Evolutionary conservation across 2,329 filamentous ascomycete genomes (phyloP).

Genomic region (Lachnellula suecica): DNA sequence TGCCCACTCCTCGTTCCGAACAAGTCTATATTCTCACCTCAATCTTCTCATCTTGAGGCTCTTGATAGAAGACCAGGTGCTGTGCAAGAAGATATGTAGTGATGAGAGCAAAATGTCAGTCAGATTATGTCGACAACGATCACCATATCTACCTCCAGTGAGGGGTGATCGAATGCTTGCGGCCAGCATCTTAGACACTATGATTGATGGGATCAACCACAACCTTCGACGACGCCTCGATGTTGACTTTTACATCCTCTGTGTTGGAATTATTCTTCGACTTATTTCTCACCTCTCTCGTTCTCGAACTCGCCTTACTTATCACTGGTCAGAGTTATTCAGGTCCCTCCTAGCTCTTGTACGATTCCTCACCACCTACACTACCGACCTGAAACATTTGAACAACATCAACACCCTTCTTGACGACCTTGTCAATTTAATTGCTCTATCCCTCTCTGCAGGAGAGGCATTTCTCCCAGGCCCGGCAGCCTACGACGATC

Average conservation of each 20-base stretch:
- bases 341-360: conserved; percentile 83
- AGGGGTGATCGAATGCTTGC: conserved; percentile 72
- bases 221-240: conserved; percentile 86
- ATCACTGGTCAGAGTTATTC: conserved; percentile 97
- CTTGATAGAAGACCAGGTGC: conserved; percentile 77
- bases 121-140: conserved; percentile 84
- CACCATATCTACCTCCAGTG: conserved; percentile 78
- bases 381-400: conserved; percentile 69
- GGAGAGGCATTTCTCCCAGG: conserved; percentile 91
- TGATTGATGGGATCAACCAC: conserved; percentile 90
- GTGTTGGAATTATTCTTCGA: conserved; percentile 78
- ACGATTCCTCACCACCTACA: conserved; percentile 87
- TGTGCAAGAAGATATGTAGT: conserved; percentile 82
- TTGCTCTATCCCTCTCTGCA: conserved; percentile 79
- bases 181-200: conserved; percentile 77
- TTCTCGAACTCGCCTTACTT: conserved; percentile 75
- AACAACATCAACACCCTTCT: conserved; percentile 72
- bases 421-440: conserved; percentile 74
- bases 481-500: conserved; percentile 85
- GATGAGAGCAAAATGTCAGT: conserved; percentile 73
- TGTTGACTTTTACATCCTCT: conserved; percentile 78
- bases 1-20: conserved; percentile 77
- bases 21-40: conserved; percentile 80
- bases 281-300: conserved; percentile 82
- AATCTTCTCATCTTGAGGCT: conserved; percentile 84